These are phyloP conservation scores for Nothophytophthora sp. DNA, from an alignment of 352 stramenopile genomes.

Conservation along the genomic window DNA sequence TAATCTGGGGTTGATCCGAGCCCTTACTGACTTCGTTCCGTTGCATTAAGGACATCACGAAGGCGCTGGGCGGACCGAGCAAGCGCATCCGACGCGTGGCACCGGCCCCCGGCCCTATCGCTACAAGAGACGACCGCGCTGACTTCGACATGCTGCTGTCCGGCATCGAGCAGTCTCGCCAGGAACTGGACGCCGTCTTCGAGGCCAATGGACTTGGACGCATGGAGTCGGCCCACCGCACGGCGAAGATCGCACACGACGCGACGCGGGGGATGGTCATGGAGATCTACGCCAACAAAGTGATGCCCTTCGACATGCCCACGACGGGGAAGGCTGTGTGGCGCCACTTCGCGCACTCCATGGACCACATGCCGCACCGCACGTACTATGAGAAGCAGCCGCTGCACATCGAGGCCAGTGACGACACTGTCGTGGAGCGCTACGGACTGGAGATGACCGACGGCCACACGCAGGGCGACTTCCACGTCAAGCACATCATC, in stretches of 20 bases:
- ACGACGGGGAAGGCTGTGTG: slow-evolving; percentile 34
- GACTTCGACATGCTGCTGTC: slow-evolving; percentile 33
- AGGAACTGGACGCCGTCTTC: slow-evolving; percentile 34
- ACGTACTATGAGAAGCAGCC: slow-evolving; percentile 42
- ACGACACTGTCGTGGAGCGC: slow-evolving; percentile 34
- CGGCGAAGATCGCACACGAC: slow-evolving; percentile 35
- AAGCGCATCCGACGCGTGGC: slow-evolving; percentile 30
- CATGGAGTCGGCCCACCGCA: slow-evolving; percentile 32
- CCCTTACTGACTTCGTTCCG: slow-evolving; percentile 19
- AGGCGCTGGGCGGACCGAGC: slow-evolving; percentile 23
- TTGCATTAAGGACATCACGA: slow-evolving; percentile 25
- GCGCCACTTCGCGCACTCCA: slow-evolving; percentile 38
- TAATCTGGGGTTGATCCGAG: slow-evolving; percentile 9
- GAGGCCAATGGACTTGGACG: slow-evolving; percentile 34
- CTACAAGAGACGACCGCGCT: slow-evolving; percentile 21
- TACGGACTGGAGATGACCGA: slow-evolving; percentile 35
- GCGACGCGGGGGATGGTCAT: slow-evolving; percentile 33
- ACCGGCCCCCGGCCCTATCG: slow-evolving; percentile 8
- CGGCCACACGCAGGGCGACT: slow-evolving; percentile 34
- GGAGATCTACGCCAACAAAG: slow-evolving; percentile 41
- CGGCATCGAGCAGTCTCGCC: slow-evolving; percentile 26
- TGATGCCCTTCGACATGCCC: slow-evolving; percentile 36
- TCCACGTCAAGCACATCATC: slow-evolving; percentile 36
- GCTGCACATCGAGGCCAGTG: slow-evolving; percentile 31
- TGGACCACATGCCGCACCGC: slow-evolving; percentile 33